Percentiles rank a stretch among this genome's conserved stretches.
Conservation (phyloP, 2,329 filamentous ascomycete species). For the Colletotrichum sp. region DNA sequence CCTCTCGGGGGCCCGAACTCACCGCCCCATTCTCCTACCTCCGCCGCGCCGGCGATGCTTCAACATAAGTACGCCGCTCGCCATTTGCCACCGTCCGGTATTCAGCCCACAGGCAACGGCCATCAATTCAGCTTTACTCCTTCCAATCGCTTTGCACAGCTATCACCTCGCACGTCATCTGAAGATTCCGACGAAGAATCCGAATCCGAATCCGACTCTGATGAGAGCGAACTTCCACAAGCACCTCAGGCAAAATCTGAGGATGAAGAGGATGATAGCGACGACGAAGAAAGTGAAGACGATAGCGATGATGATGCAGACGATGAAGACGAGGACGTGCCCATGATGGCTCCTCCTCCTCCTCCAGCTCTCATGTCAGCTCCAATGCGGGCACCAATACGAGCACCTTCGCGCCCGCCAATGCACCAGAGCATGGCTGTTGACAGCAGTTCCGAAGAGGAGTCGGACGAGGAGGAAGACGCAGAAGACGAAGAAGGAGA, state of each 20-base stretch:
- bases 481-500: conserved; percentile 21
- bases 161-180: conserved; percentile 34
- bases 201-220: neutral
- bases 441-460: conserved; percentile 9
- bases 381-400: conserved; percentile 9
- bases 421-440: neutral
- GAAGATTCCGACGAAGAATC: conserved; percentile 26
- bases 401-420: neutral
- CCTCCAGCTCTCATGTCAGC: conserved; percentile 8
- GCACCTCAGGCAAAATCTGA: neutral
- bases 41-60: conserved; percentile 34
- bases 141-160: conserved; percentile 29
- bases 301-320: neutral
- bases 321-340: conserved; percentile 8
- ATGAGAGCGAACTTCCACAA: neutral
- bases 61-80: conserved; percentile 35
- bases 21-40: conserved; percentile 52
- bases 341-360: conserved; percentile 3
- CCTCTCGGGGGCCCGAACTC: conserved; percentile 46
- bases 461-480: neutral
- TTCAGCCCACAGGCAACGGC: conserved; percentile 46
- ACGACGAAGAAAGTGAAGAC: conserved; percentile 7
- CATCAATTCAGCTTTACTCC: conserved; percentile 45
- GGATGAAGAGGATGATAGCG: conserved; percentile 8
- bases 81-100: conserved; percentile 40